phyloP scores from a whole-genome alignment of 2,329 filamentous ascomycete genomes.

The Bipolaris cookei region DNA sequence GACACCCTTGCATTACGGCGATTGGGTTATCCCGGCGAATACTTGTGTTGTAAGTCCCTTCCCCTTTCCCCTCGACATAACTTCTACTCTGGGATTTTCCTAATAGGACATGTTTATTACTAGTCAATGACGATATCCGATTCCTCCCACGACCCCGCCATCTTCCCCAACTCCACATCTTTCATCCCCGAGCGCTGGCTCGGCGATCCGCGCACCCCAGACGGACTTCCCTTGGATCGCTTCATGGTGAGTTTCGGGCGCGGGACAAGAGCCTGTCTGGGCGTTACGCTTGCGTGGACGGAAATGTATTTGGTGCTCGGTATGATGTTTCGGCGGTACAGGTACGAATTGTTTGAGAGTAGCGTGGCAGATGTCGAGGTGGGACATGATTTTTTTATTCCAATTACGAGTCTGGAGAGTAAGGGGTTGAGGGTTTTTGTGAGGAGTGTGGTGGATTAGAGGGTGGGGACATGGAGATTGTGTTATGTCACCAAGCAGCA shows the following conservation, averaged over 20 bases:
- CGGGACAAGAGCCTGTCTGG: constrained; percentile 53
- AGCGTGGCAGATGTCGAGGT: constrained; percentile 42
- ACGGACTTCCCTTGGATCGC: constrained; percentile 46
- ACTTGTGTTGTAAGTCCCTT: constrained; percentile 39
- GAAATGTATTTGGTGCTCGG: constrained; percentile 45
- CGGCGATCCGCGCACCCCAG: constrained; percentile 30
- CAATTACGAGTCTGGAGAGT: constrained; percentile 38
- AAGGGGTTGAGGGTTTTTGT: constrained; percentile 48
- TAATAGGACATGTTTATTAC: too few relatives aligned
- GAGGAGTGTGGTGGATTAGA: constrained; percentile 26
- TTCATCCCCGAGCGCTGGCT: constrained; percentile 55
- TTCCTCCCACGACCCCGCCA: constrained; percentile 2
- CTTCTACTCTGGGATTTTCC: background rate
- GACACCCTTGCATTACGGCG: constrained; percentile 28
- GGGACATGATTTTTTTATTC: constrained; percentile 50
- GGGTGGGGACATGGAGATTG: background rate
- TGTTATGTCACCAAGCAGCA: too few relatives aligned
- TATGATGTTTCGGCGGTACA: constrained; percentile 44
- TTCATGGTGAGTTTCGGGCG: constrained; percentile 53
- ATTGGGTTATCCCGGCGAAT: constrained; percentile 42
- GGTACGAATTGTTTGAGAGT: constrained; percentile 41
- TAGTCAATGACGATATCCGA: constrained; percentile 47
- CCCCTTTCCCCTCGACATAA: background rate
- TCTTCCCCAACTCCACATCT: constrained; percentile 45
- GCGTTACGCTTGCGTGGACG: constrained; percentile 48